Base-by-base conservation (phyloP, 2,329 filamentous ascomycete genomes). In the Periglandula ipomoeae region DNA sequence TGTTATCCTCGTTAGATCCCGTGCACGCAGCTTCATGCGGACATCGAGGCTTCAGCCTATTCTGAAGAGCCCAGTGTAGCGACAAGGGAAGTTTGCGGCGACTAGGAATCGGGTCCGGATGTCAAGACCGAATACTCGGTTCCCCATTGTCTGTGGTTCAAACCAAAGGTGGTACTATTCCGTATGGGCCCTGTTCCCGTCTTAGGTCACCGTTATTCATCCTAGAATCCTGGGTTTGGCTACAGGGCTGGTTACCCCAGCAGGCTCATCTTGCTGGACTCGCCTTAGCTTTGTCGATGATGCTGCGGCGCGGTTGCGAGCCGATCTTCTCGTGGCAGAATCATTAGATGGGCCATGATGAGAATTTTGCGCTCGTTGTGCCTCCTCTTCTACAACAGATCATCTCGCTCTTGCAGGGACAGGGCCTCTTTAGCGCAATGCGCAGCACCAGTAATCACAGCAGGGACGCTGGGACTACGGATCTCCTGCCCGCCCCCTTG, bases 171-270 rank as follows among this genome's bases (percentile, higher is more conserved):
- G n/a, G 27, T 9, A 10, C 6, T 34, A 15, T 34, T 6, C 30
- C n/a, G n/a, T n/a, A n/a, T n/a, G n/a, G n/a, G n/a, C 15, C 38
- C 39, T 41, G 46, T 43, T 48, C 32, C 47, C 47, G 47, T 22
- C 32, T 44, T 44, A 30, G 30, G 23, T 32, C 34, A 44, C 9
- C 39, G 26, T 42, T 23, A 8, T n/a, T 19, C 32, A 44, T 44
- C 41, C 40, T 35, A 23, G 40, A 48, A 39, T 40, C 47, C 37
- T 39, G 23, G 34, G 9, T 23, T 27, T 44, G 47, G 23, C n/a
- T 15, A 24, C 39, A 43, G 39, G 39, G 46, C 46, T 38, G 27
- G 38, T n/a, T n/a, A 35, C 26, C 17, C 15, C 26, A 10, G 10
- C 15, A 38, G 37, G n/a, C 15, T n/a, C n/a, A n/a, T n/a, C n/a